phyloP scores from a whole-genome alignment of 345 rosid genomes.

The Eucalyptus viminalis region DNA sequence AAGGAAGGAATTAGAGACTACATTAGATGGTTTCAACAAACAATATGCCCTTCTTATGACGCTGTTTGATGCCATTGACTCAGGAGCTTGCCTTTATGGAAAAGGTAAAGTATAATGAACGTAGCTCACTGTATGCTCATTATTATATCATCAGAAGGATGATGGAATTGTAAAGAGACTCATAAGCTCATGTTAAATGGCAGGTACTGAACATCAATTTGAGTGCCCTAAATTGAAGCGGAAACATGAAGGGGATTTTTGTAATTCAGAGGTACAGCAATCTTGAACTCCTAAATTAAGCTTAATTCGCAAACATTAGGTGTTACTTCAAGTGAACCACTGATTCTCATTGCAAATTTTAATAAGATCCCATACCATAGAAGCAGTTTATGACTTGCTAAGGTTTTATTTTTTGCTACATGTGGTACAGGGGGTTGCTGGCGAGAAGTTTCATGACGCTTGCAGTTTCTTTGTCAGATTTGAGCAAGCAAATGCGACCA shows the following conservation, averaged over 20 bases:
- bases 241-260: slow-evolving; percentile 9
- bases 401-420: background rate
- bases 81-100: slow-evolving; percentile 3
- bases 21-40: slow-evolving; percentile 19
- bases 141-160: background rate
- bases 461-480: slow-evolving; percentile 40
- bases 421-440: slow-evolving; percentile 20
- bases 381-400: background rate
- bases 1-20: slow-evolving; percentile 24
- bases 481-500: slow-evolving; percentile 58
- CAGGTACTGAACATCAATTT: slow-evolving; percentile 27
- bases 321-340: background rate
- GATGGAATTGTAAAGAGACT: background rate
- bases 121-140: background rate
- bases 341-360: background rate
- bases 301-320: background rate
- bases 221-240: slow-evolving; percentile 18
- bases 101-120: slow-evolving; percentile 16
- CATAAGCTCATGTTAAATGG: background rate
- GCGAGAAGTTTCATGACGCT: slow-evolving; percentile 24
- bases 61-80: slow-evolving; percentile 14
- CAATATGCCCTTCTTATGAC: slow-evolving; percentile 9
- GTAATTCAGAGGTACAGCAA: slow-evolving; percentile 21
- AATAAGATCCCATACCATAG: background rate
- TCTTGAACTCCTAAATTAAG: background rate